Base-by-base conservation (phyloP, 106 monocot genomes). In the Dioscorea zingiberensis region DNA sequence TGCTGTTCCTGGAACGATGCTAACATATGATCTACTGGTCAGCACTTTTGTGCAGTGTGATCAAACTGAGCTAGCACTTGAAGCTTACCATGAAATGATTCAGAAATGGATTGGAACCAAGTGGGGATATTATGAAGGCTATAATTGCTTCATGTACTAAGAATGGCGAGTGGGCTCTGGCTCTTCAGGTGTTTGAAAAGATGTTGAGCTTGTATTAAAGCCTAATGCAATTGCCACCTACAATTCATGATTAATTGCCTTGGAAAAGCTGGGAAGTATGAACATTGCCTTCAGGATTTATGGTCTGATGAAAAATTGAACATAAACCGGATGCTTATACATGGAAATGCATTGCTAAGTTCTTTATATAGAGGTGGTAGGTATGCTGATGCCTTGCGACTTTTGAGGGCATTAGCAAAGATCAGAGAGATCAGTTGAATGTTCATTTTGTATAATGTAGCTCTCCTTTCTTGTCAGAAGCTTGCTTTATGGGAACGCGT, bases 191-290 rank as follows among this genome's bases (percentile, higher is more conserved):
- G 25, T 78, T 98, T 57, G 64, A 69, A 25, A 74, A 74, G 66
- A 98, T 92, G 92, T 18, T 98, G 55, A 45, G 65, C 12, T 60
- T 47, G 84, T 11, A 66, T 89, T 32, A n/a, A 79, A 78, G 62
- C 97, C 92, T 13, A 89, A 64, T 76, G 56, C 86, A 13, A 81
- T 92, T 48, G 45, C n/a, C n/a, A n/a, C 72, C 6, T 98, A 80
- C 65, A 98, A 98, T 75, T 71, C 97, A 54, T 98, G 47, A 92
- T 98, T 47, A 98, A 93, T 59, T 92, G 88, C 54, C 79, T 98
- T 51, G 97, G 92, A 12, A 93, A 89, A 72, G 88, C 86, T 24
- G 88, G 92, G 13, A 62, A 98, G 60, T 60, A 21, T 47, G 84
- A n/a, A 79, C 7, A 77, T 75, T 16, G 97, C 92, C 8, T 93